These are phyloP conservation scores for Aegilops bicornis DNA, from an alignment of 176 grass and related monocot genomes.

Conservation along the genomic window DNA sequence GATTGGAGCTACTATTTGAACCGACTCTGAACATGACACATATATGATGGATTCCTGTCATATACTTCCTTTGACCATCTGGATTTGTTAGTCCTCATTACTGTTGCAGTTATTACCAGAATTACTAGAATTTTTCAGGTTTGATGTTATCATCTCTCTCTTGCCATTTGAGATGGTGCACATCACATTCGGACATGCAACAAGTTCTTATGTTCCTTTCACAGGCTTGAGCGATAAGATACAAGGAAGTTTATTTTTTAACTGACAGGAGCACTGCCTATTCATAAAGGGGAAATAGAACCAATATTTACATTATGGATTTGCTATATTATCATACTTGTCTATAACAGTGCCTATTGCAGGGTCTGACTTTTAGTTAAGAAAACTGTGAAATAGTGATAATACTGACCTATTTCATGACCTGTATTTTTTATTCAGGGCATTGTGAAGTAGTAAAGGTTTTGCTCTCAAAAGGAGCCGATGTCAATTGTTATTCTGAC, in stretches of 20 bases:
- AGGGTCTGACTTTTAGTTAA: too few species aligned
- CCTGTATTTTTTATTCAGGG: constrained; percentile 12
- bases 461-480: constrained; percentile 22
- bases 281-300: neutral
- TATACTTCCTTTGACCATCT: neutral
- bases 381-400: neutral
- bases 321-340: neutral
- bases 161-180: neutral
- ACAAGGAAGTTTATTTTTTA: neutral
- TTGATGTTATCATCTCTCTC: neutral
- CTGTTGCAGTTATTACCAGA: neutral
- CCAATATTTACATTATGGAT: neutral
- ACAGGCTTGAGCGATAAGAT: neutral
- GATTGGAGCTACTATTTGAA: neutral
- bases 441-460: constrained; percentile 10
- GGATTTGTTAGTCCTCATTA: constrained; percentile 1
- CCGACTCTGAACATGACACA: neutral
- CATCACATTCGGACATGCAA: neutral
- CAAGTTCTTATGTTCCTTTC: constrained; percentile 8
- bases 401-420: neutral
- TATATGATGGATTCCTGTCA: neutral
- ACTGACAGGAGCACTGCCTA: neutral
- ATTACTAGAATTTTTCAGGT: neutral
- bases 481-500: neutral
- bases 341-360: neutral